Conservation (phyloP, 176 grass and related monocot genomes). For the Miscanthus lutarioriparius region DNA sequence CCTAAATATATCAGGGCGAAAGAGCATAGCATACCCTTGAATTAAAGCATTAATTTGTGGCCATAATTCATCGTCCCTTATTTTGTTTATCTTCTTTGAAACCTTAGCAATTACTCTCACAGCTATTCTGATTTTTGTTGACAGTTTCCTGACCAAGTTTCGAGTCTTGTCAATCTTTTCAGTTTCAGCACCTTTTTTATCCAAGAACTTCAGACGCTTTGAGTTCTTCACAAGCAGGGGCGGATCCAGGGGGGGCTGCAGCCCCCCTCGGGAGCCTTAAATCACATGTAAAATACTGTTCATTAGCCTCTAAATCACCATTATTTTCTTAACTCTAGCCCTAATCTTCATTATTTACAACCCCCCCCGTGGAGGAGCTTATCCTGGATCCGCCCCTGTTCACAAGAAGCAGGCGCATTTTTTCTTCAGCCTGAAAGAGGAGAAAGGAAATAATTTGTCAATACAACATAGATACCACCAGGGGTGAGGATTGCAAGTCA, state of each 20-base stretch:
- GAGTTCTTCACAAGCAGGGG: constrained; percentile 67
- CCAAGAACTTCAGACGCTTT: constrained; percentile 70
- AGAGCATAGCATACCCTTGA: constrained; percentile 64
- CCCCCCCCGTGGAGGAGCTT: too few species aligned
- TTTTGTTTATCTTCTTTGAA: constrained; percentile 77
- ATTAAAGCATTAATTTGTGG: constrained; percentile 71
- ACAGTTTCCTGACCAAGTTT: constrained; percentile 59
- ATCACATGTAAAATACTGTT: too few species aligned
- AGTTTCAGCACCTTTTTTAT: constrained; percentile 64
- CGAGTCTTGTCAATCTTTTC: constrained; percentile 70
- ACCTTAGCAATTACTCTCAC: constrained; percentile 65
- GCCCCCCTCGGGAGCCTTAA: too few species aligned
- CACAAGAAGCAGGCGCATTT: constrained; percentile 71
- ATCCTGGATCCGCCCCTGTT: too few species aligned
- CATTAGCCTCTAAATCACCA: too few species aligned
- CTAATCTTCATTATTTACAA: too few species aligned
- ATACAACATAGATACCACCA: neutral
- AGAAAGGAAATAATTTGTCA: constrained; percentile 29
- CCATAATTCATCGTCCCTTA: constrained; percentile 86
- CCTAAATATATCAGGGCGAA: neutral
- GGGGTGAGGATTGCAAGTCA: neutral
- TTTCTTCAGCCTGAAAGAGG: constrained; percentile 72
- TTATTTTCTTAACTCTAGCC: too few species aligned
- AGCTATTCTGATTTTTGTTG: constrained; percentile 68
- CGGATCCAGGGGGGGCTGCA: too few species aligned